Percentiles rank a stretch among this genome's conserved stretches.
Evolutionary conservation across 371 early-diverging fungal genomes (phyloP).

Genomic region (Apophysomyces ossiformis): DNA sequence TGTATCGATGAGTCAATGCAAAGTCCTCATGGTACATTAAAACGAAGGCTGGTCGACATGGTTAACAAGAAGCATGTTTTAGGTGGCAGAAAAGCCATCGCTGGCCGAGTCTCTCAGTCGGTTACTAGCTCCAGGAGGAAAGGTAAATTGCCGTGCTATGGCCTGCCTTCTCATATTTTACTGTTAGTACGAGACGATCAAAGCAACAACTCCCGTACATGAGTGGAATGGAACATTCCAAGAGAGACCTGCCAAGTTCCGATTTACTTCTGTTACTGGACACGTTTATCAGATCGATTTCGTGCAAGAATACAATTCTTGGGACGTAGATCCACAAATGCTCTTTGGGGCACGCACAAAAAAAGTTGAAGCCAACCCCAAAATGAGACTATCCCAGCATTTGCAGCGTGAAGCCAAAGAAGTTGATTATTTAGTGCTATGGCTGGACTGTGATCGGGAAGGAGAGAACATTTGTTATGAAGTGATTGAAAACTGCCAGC

Average conservation of each 20-base stretch:
- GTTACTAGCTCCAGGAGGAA: conserved; percentile 53
- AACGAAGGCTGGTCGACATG: not conserved
- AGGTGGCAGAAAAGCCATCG: conserved; percentile 82
- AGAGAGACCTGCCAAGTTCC: conserved; percentile 40
- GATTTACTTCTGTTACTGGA: conserved; percentile 55
- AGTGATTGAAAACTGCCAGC: conserved; percentile 51
- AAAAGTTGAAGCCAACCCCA: conserved; percentile 52
- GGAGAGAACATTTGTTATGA: conserved; percentile 79
- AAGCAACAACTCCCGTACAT: conserved; percentile 47
- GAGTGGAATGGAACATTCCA: conserved; percentile 49
- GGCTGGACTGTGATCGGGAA: conserved; percentile 82
- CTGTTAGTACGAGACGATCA: conserved; percentile 39
- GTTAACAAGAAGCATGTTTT: not conserved
- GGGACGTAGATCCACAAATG: conserved; percentile 50
- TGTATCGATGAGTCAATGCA: conserved; percentile 21
- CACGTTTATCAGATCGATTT: conserved; percentile 54
- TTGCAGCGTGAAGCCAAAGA: conserved; percentile 47
- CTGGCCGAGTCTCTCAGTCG: conserved; percentile 70
- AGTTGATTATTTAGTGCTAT: conserved; percentile 62
- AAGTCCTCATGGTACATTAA: conserved; percentile 22
- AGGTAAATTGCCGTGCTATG: conserved; percentile 26
- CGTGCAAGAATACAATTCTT: conserved; percentile 52
- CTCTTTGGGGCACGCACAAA: conserved; percentile 49
- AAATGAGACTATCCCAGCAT: conserved; percentile 53
- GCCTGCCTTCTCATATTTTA: not conserved